Conservation (phyloP, 805 yeast species). For the Candida corydali region DNA sequence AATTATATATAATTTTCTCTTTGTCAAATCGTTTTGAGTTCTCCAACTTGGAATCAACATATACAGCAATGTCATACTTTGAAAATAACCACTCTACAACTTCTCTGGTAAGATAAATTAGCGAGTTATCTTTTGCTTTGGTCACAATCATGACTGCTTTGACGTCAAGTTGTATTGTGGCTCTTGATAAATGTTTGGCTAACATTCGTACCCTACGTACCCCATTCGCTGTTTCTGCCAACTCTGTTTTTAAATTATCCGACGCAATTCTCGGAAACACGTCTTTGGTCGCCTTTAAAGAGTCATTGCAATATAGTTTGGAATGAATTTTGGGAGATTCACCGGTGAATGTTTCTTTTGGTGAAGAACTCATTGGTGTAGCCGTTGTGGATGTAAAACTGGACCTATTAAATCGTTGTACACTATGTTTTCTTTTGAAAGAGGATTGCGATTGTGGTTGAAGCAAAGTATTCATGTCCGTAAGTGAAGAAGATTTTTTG, state of each 20-base stretch:
- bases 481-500: not conserved
- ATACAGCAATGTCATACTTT: constrained; percentile 44
- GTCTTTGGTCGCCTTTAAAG: constrained; percentile 16
- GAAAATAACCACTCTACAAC: constrained; percentile 71
- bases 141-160: constrained; percentile 77
- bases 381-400: constrained; percentile 1
- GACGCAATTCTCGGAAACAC: constrained; percentile 25
- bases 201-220: constrained; percentile 75
- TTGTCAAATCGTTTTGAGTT: constrained; percentile 62
- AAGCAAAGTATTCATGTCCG: not conserved
- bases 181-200: constrained; percentile 65
- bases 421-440: constrained; percentile 7
- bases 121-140: constrained; percentile 81
- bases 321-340: constrained; percentile 26
- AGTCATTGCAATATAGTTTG: constrained; percentile 25
- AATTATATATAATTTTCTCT: constrained; percentile 43
- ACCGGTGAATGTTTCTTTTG: constrained; percentile 7
- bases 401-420: constrained; percentile 3
- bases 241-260: constrained; percentile 54
- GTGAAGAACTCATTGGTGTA: constrained; percentile 9
- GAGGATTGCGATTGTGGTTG: constrained; percentile 8
- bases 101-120: constrained; percentile 72
- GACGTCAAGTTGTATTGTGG: constrained; percentile 67
- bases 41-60: constrained; percentile 69
- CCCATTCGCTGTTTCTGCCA: constrained; percentile 79